phyloP scores from a whole-genome alignment of 225 moss, liverwort and hornwort genomes.

The Rhytidiadelphus loreus region DNA sequence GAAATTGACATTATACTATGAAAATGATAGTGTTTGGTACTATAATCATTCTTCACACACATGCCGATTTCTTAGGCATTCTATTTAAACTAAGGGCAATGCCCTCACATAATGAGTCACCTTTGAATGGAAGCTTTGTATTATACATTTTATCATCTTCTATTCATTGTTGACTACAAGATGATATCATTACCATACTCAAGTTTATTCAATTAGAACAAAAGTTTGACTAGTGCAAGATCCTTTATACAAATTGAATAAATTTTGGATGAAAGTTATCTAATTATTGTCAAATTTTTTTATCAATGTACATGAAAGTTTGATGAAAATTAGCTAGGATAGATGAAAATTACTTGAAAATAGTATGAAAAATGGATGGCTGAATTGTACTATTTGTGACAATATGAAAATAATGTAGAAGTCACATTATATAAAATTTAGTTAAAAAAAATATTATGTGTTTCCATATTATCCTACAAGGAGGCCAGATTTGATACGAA shows the following conservation, averaged over 20 bases:
- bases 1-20: too few relatives aligned
- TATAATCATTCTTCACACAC: accelerated
- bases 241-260: neutral
- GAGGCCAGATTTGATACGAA: too few relatives aligned
- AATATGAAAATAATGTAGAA: too few relatives aligned
- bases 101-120: neutral
- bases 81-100: accelerated
- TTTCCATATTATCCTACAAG: neutral
- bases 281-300: neutral
- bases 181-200: neutral
- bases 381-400: neutral
- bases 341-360: neutral
- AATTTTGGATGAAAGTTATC: neutral
- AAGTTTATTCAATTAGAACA: neutral
- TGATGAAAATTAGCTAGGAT: too few relatives aligned
- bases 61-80: accelerated
- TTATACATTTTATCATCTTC: neutral
- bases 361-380: neutral
- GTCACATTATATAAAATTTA: neutral
- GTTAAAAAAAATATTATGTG: neutral
- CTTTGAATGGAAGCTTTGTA: neutral
- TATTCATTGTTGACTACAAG: neutral
- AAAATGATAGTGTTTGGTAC: neutral
- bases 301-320: neutral
- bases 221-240: too few relatives aligned